Base-by-base conservation (phyloP, 1,284 basidiomycete species). In the Xerocomus minutiporus region DNA sequence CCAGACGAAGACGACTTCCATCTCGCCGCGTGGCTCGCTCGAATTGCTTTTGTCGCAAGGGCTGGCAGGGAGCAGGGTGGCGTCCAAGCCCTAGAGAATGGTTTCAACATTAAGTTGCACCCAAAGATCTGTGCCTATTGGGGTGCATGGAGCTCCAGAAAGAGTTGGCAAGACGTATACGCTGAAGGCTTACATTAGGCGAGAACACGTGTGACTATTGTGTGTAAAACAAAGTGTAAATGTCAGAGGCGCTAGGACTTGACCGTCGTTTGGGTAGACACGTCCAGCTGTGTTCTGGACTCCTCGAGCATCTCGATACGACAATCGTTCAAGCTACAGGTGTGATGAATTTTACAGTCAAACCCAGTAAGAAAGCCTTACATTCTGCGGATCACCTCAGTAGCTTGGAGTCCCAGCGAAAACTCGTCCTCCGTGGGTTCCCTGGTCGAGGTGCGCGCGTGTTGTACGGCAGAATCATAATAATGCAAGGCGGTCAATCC, bases 351-450 rank as follows among this genome's bases (percentile, higher is more conserved):
- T n/a, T 8, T 12, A 17, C 15, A 11, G 8, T 11, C 20, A 20
- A 34, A 26, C 12, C 23, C 11, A 3, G 31, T 28, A 12, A 35
- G 4, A n/a, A 29, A 20, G 20, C 69, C 75, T 56, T 55, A 81
- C 82, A 73, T 73, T 69, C 73, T 74, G 62, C 78, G 73, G 34
- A 93, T 85, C 57, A 83, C 77, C 45, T 76, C 72, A 3, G 83
- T 83, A 2, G 87, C 82, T 48, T 75, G 74, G 62, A 90, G 77
- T 2, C 85, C 87, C 4, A 80, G 68, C 49, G 77, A 73, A 59
- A 85, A 92, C 66, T 93, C 90, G 44, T 72, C 74, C 65, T 90
- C 85, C 0, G 76, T 80, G 29, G 86, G 82, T 60, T 90, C 88
- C 45, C 73, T 69, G 3, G 75, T 73, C 0, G 80, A 79, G 57